Evolutionary conservation across 1,139 yeast species (phyloP).

Genomic region (Magnusiomyces ingens): DNA sequence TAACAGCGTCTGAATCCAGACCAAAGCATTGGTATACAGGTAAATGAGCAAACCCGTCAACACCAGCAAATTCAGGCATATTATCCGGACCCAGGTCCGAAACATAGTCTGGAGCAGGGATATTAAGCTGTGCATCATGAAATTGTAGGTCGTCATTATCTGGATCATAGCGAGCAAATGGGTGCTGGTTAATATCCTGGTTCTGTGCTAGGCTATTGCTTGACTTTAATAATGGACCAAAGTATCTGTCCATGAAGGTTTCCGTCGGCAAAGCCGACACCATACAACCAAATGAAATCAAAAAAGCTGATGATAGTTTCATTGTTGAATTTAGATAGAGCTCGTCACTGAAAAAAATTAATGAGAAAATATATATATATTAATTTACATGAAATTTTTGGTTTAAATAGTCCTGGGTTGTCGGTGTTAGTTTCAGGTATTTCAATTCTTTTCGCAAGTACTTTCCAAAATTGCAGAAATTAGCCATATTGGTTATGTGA

Average conservation of each 20-base stretch:
- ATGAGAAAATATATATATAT: neutral
- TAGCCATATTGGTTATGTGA: too few relatives aligned
- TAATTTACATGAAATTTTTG: neutral
- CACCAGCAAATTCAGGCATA: constrained; percentile 35
- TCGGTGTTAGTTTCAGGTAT: too few relatives aligned
- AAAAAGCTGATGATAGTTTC: neutral
- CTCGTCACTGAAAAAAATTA: neutral
- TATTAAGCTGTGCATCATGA: constrained; percentile 2
- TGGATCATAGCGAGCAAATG: constrained; percentile 1
- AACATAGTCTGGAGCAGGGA: constrained; percentile 15
- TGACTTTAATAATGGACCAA: neutral
- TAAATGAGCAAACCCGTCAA: constrained; percentile 68
- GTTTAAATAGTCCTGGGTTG: too few relatives aligned
- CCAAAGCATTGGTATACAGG: constrained; percentile 53
- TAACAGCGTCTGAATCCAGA: constrained; percentile 32
- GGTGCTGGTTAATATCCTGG: neutral
- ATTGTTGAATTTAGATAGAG: neutral
- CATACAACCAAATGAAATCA: neutral
- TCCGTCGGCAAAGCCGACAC: neutral
- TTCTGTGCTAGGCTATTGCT: too few relatives aligned
- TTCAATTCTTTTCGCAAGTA: too few relatives aligned
- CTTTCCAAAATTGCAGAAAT: too few relatives aligned
- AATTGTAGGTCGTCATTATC: neutral
- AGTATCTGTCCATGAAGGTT: constrained; percentile 1
- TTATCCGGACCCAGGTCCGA: constrained; percentile 11